These are phyloP conservation scores for Lipomyces spencermartinsiae DNA, from an alignment of 805 yeast genomes.

Conservation along the genomic window DNA sequence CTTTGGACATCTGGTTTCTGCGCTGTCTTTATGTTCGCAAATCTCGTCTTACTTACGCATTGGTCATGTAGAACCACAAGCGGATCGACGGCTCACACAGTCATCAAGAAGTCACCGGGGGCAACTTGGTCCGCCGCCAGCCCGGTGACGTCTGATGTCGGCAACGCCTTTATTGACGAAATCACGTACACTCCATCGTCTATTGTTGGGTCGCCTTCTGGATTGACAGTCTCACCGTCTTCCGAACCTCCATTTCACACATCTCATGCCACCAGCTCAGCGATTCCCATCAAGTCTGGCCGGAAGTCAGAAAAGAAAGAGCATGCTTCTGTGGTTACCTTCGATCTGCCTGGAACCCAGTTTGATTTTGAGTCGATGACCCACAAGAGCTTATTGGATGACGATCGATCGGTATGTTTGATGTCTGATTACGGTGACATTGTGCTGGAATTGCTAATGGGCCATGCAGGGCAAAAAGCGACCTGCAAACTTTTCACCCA, in stretches of 20 bases:
- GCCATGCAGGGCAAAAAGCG: constrained; percentile 32
- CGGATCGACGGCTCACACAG: background rate
- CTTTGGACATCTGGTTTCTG: background rate
- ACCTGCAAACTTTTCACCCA: constrained; percentile 41
- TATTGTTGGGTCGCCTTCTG: constrained; percentile 41
- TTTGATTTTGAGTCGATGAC: constrained; percentile 29
- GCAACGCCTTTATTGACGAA: constrained; percentile 38
- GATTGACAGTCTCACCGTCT: constrained; percentile 24
- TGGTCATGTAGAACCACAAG: background rate
- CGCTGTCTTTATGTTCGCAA: background rate
- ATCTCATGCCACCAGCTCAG: constrained; percentile 31
- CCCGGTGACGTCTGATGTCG: constrained; percentile 26
- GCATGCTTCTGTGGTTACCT: constrained; percentile 16
- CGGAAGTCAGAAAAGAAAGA: constrained; percentile 5
- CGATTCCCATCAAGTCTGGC: constrained; percentile 30
- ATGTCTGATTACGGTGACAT: background rate
- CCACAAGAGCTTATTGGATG: constrained; percentile 23
- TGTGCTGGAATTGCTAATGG: background rate
- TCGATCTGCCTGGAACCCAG: constrained; percentile 21
- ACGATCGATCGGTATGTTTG: constrained; percentile 29
- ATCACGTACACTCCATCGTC: constrained; percentile 40
- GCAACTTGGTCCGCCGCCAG: constrained; percentile 20
- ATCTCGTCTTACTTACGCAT: background rate
- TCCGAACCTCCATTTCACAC: constrained; percentile 20
- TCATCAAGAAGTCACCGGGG: constrained; percentile 18